phyloP scores from a whole-genome alignment of 192 early-diverging fungal species.

The Backusella tuberculispora region DNA sequence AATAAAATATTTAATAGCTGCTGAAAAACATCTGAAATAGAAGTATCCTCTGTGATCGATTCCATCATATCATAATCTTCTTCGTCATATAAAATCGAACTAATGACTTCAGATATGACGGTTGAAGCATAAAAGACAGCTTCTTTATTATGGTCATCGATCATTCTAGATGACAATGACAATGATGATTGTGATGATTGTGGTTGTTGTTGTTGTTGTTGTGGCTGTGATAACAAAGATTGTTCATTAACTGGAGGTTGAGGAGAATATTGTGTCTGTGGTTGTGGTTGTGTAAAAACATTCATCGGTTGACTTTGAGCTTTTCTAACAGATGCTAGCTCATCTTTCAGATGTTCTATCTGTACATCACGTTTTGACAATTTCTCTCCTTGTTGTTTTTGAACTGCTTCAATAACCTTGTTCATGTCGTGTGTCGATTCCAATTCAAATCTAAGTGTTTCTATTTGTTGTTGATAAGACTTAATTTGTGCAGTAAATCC shows the following conservation, averaged over 20 bases:
- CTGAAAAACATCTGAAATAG: neutral
- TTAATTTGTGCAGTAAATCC: constrained; percentile 19
- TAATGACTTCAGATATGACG: constrained; percentile 4
- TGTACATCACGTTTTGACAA: constrained; percentile 12
- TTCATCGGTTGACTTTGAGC: constrained; percentile 8
- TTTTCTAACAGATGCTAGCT: constrained; percentile 1
- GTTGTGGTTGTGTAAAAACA: neutral
- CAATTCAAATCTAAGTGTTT: neutral
- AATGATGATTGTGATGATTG: neutral
- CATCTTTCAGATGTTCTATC: constrained; percentile 10
- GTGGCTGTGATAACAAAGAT: neutral
- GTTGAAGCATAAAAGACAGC: neutral
- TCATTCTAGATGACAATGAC: neutral
- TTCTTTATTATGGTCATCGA: neutral
- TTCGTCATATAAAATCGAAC: constrained; percentile 1
- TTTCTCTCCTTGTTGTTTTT: neutral
- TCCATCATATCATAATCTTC: constrained; percentile 13
- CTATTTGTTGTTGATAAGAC: constrained; percentile 16
- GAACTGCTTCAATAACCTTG: neutral
- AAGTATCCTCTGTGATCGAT: neutral
- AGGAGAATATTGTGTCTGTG: neutral
- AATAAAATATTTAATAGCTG: neutral
- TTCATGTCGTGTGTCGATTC: constrained; percentile 14
- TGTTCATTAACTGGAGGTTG: neutral
- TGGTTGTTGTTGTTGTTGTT: neutral